Base-by-base conservation (phyloP, 164 flowering plant species). In the Macadamia integrifolia region DNA sequence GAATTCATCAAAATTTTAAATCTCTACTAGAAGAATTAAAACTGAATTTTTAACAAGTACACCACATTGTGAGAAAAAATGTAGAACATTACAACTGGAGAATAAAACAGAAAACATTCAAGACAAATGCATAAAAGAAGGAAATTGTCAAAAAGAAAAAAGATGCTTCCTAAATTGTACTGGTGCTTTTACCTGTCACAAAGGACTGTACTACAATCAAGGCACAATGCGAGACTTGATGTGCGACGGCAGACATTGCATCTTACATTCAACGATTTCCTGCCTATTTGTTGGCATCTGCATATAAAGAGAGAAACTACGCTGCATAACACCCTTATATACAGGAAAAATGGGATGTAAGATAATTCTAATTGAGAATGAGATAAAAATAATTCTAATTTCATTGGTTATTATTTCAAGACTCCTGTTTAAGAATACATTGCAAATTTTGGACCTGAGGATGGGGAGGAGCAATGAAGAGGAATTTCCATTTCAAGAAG, bases 221-320 rank as follows among this genome's bases (percentile, higher is more conserved):
- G 86, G 77, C 98, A 93, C 68, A 86, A 81, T 3, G 92, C 89
- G 81, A 90, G 80, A 69, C 83, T 71, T 66, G 82, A 72, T 32
- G 88, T 80, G 71, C 79, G 57, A 65, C 75, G 76, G 79, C 97
- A 90, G 35, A 68, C 64, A 72, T 84, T 85, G 78, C 97, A 93
- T 60, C 67, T 87, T 61, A 87, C 81, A 69, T 69, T 58, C 66
- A 74, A 73, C 18, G 65, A 69, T 60, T 60, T 79, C 75, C 71
- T 82, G n/a, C 86, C 84, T 62, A 90, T 77, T 70, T 81, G 86
- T 67, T 85, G 80, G 80, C 97, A 90, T 76, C 95, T 92, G 87
- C 73, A 77, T 12, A 74, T 7, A 73, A 58, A 40, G 30, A 79
- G 3, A 48, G 9, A 40, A 23, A 60, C 40, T 18, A 46, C 10